Evolutionary conservation across 2,329 filamentous ascomycete species (phyloP).

Genomic region (Rachicladosporium sp.): DNA sequence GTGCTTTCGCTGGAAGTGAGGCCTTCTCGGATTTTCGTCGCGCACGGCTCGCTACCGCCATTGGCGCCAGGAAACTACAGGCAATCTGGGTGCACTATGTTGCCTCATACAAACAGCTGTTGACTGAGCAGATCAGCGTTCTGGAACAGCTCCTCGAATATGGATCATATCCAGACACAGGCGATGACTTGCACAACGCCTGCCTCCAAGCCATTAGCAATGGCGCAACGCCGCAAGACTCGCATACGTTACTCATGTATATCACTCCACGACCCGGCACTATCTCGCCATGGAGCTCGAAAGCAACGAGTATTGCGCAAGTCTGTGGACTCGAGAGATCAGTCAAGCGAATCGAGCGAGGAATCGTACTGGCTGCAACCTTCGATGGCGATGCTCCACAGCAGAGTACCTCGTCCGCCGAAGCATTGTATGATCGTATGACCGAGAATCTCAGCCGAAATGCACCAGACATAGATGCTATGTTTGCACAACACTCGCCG

Average conservation of each 20-base stretch:
- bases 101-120: conserved; percentile 30
- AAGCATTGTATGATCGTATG: conserved; percentile 86
- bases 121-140: conserved; percentile 35
- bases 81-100: conserved; percentile 42
- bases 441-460: conserved; percentile 65
- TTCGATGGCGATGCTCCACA: conserved; percentile 33
- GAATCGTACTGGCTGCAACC: conserved; percentile 59
- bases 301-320: conserved; percentile 84
- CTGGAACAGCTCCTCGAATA: conserved; percentile 51
- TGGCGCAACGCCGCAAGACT: conserved; percentile 37
- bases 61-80: conserved; percentile 35
- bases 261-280: conserved; percentile 68
- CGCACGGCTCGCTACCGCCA: conserved; percentile 31
- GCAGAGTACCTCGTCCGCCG: conserved; percentile 46
- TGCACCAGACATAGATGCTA: conserved; percentile 56
- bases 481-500: conserved; percentile 63
- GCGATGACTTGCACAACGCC: conserved; percentile 31
- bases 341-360: conserved; percentile 72
- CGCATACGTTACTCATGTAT: conserved; percentile 50
- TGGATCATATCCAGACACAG: conserved; percentile 39
- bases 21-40: conserved; percentile 44
- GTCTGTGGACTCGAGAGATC: conserved; percentile 71
- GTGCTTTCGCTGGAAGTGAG: conserved; percentile 38
- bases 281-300: conserved; percentile 93
- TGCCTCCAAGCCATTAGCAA: conserved; percentile 37